Base-by-base conservation (phyloP, 805 yeast genomes). In the Yarrowia alimentaria region DNA sequence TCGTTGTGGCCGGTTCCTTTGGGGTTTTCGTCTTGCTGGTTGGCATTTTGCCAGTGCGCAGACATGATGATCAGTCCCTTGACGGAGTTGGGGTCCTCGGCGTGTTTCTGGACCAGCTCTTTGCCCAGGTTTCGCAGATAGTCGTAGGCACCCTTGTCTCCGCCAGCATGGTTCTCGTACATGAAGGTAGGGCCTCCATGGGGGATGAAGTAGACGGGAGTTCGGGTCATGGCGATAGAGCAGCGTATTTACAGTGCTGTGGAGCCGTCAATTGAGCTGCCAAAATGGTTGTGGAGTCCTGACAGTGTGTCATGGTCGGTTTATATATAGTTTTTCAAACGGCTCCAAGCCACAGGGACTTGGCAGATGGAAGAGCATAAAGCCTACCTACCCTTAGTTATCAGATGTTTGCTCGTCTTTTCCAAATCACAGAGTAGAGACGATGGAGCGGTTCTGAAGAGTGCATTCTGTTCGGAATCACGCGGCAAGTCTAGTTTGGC, bases 171-270 rank as follows among this genome's bases (percentile, higher is more conserved):
- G 43, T 69, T 74, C 26, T 69, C 62, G 58, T 82, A 81, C 71
- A 84, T 77, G 63, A 85, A 83, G 1, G 85, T 79, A 6, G 94
- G 94, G 0, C 90, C 93, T 6, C 94, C 94, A 66, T 85, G 94
- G n/a, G 87, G 79, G 33, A 84, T 61, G 64, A 85, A 86, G 61
- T 68, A 83, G 1, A 80, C 75, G 6, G 93, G 91, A 8, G 65
- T 64, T 13, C 53, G 57, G n/a, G 30, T 20, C 50, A 43, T 43
- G 10, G n/a, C 10, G 3, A 18, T 11, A 13, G 30, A n/a, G n/a
- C n/a, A n/a, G 14, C 14, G 29, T 17, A 7, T n/a, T 16, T 3
- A 12, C 10, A 19, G 20, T 10, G n/a, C 6, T 12, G 12, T 13
- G 13, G 25, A 19, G 8, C 4, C 25, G 11, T 32, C 22, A 16